Conservation (phyloP, 768 basidiomycete genomes). For the Mycena maculata region DNA sequence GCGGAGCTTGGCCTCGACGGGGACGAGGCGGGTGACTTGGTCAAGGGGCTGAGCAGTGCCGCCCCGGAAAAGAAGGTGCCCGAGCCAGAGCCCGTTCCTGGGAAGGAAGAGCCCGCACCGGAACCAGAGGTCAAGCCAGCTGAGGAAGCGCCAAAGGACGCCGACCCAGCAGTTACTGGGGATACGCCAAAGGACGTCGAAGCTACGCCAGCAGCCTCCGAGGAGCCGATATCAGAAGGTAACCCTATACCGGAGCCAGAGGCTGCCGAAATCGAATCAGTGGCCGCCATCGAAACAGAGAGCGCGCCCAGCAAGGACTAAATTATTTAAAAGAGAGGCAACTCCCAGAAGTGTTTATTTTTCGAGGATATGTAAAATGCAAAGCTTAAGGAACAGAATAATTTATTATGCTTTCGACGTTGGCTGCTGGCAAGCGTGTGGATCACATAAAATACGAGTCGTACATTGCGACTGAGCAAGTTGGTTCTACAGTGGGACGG, state of each 20-base stretch:
- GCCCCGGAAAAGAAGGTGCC: constrained; percentile 32
- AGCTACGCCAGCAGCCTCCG: no score
- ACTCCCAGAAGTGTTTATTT: neutral
- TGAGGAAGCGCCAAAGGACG: neutral
- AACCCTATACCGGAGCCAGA: neutral
- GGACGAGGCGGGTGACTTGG: constrained; percentile 81
- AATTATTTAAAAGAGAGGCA: neutral
- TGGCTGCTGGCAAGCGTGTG: no score
- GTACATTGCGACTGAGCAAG: neutral
- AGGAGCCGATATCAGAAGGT: neutral
- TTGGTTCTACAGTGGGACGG: neutral
- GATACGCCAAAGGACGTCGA: no score
- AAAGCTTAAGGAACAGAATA: no score
- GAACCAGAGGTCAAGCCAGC: constrained; percentile 23
- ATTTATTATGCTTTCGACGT: no score
- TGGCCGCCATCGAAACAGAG: neutral
- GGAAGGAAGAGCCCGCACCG: neutral
- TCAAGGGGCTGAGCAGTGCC: constrained; percentile 65
- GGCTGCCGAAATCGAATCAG: neutral
- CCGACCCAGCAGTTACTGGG: neutral
- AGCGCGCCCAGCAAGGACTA: constrained; percentile 6
- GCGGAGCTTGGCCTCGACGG: constrained; percentile 81
- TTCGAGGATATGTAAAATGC: constrained; percentile 10
- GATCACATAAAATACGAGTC: no score
- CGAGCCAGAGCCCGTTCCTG: neutral